Conservation (phyloP, 2,329 filamentous ascomycete species). For the Dactylonectria estremocensis region DNA sequence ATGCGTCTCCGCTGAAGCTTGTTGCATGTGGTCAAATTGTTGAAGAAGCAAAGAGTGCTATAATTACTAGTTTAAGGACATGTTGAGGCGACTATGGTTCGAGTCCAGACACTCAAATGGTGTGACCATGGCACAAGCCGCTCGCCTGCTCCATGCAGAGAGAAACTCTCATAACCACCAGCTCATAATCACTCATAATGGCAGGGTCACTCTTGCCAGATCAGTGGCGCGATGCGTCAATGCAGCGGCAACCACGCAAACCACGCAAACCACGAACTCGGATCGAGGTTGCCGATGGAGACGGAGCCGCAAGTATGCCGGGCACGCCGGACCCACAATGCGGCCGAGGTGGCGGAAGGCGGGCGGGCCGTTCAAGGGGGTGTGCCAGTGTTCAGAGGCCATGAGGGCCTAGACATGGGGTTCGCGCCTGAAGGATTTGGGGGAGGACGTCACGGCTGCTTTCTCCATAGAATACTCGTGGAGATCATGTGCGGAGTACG, state of each 20-base stretch:
- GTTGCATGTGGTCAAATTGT: not conserved
- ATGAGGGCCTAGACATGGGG: not conserved
- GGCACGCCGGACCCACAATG: slow-evolving; percentile 20
- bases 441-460: not conserved
- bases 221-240: not conserved
- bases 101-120: not conserved
- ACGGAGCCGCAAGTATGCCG: slow-evolving; percentile 5
- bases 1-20: not conserved
- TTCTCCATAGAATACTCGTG: not conserved
- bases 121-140: not conserved
- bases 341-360: slow-evolving; percentile 22
- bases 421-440: not conserved
- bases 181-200: not conserved
- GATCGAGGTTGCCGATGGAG: slow-evolving; percentile 15
- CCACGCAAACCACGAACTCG: not conserved
- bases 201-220: not conserved
- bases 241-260: no score
- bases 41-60: not conserved
- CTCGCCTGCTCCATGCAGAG: not conserved
- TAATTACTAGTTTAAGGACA: not conserved
- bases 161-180: slow-evolving; percentile 12
- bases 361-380: slow-evolving; percentile 5
- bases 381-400: not conserved
- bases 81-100: slow-evolving; percentile 2
- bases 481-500: not conserved